phyloP scores from a whole-genome alignment of 768 basidiomycete genomes.

The Pluteus cervinus region DNA sequence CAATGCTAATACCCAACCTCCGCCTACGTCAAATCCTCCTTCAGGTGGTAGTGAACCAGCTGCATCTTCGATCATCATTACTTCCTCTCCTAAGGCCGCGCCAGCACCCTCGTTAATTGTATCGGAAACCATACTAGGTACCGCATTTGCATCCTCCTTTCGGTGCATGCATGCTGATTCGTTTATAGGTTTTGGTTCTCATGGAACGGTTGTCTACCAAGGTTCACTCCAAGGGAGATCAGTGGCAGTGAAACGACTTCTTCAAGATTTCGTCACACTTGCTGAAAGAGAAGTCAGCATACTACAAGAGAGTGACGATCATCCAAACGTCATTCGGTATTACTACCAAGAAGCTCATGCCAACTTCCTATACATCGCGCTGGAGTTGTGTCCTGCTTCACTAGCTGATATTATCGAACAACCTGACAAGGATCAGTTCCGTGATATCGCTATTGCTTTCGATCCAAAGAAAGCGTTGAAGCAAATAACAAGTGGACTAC shows the following conservation, averaged over 20 bases:
- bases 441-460: constrained; percentile 73
- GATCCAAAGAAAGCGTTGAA: constrained; percentile 83
- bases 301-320: constrained; percentile 95
- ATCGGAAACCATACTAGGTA: constrained; percentile 73
- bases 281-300: constrained; percentile 91
- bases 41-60: too few relatives aligned
- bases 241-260: constrained; percentile 95
- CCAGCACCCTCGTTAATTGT: constrained; percentile 53
- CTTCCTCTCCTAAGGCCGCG: constrained; percentile 19
- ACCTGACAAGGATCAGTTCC: constrained; percentile 60
- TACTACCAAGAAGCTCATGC: constrained; percentile 94
- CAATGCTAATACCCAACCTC: constrained; percentile 21
- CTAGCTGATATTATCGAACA: constrained; percentile 83
- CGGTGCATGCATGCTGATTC: constrained; percentile 6
- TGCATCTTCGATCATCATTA: constrained; percentile 14
- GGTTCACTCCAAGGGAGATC: constrained; percentile 96
- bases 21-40: constrained; percentile 13
- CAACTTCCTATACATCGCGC: constrained; percentile 95
- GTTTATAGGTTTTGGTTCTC: constrained; percentile 80
- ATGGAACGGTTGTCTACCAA: constrained; percentile 92
- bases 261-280: constrained; percentile 93
- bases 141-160: constrained; percentile 12
- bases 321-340: constrained; percentile 97
- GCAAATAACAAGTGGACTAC: constrained; percentile 83
- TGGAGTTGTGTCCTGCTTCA: constrained; percentile 90